phyloP scores from a whole-genome alignment of 2,329 filamentous ascomycete genomes.

The Fonsecaea pedrosoi region DNA sequence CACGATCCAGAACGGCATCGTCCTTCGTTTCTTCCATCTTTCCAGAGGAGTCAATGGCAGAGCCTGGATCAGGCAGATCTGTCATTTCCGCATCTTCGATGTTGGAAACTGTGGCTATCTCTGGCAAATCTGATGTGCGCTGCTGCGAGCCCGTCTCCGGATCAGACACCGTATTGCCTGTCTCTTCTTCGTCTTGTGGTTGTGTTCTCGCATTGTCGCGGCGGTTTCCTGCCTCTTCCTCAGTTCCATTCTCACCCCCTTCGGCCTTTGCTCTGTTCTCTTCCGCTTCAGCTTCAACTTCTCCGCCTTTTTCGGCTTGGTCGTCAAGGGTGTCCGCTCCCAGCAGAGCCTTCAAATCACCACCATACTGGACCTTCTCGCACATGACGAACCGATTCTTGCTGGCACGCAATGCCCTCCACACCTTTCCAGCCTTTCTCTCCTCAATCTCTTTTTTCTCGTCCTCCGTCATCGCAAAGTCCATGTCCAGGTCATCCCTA shows the following conservation, averaged over 20 bases:
- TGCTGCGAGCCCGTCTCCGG: not conserved
- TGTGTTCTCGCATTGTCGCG: not conserved
- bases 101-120: not conserved
- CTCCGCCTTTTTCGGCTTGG: constrained; percentile 20
- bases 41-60: not conserved
- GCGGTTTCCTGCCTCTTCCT: not conserved
- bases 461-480: constrained; percentile 73
- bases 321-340: constrained; percentile 18
- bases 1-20: not conserved
- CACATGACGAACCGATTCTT: constrained; percentile 70
- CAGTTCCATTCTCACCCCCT: not conserved
- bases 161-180: not conserved
- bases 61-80: constrained; percentile 14
- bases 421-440: constrained; percentile 84
- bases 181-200: not conserved
- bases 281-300: constrained; percentile 10
- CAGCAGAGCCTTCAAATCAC: constrained; percentile 62
- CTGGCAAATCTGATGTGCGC: not conserved
- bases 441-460: constrained; percentile 67
- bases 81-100: constrained; percentile 28
- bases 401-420: constrained; percentile 83
- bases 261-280: constrained; percentile 13
- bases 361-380: constrained; percentile 85
- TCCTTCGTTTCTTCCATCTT: constrained; percentile 14
- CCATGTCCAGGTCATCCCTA: constrained; percentile 82